Evolutionary conservation across 495 filamentous ascomycete genomes (phyloP).

Genomic region (Cenococcum geophilum): DNA sequence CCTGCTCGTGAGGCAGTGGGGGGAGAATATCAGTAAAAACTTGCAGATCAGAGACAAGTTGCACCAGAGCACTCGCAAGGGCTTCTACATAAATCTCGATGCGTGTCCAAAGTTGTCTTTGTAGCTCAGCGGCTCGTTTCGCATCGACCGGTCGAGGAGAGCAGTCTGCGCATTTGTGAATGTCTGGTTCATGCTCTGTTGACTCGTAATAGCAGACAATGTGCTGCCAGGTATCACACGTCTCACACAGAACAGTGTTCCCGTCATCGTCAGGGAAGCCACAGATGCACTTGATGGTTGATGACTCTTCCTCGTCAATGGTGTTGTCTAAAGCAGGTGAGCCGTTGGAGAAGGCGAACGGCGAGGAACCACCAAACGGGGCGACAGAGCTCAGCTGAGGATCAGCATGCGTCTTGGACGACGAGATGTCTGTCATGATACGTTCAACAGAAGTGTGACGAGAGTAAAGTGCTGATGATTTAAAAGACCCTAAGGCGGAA

Average conservation of each 20-base stretch:
- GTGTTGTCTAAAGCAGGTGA: conserved; percentile 49
- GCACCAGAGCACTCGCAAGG: too few species aligned
- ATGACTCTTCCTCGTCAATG: conserved; percentile 75
- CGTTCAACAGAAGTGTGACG: conserved; percentile 34
- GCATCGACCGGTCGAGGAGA: conserved; percentile 61
- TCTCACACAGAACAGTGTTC: conserved; percentile 92
- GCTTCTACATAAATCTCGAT: too few species aligned
- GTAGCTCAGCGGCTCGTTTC: conserved; percentile 62
- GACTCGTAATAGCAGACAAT: conserved; percentile 85
- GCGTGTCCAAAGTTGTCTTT: conserved; percentile 53
- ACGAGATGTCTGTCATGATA: conserved; percentile 91
- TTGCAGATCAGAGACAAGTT: too few species aligned
- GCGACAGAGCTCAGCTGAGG: conserved; percentile 59
- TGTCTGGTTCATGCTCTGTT: conserved; percentile 63
- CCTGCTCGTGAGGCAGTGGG: too few species aligned
- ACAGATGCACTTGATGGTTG: conserved; percentile 98
- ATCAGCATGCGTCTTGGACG: conserved; percentile 57
- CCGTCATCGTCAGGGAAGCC: conserved; percentile 89
- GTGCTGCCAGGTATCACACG: conserved; percentile 96
- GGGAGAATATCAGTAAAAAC: too few species aligned
- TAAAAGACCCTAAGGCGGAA: neutral
- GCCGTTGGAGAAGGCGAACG: conserved; percentile 52
- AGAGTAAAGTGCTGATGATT: conserved; percentile 8
- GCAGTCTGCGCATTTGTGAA: conserved; percentile 85
- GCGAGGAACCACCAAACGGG: conserved; percentile 51